Percentiles rank a stretch among this genome's conserved stretches.
These are phyloP conservation scores for Straminergon stramineum DNA, from an alignment of 225 moss, liverwort and hornwort genomes.

Conservation along the genomic window DNA sequence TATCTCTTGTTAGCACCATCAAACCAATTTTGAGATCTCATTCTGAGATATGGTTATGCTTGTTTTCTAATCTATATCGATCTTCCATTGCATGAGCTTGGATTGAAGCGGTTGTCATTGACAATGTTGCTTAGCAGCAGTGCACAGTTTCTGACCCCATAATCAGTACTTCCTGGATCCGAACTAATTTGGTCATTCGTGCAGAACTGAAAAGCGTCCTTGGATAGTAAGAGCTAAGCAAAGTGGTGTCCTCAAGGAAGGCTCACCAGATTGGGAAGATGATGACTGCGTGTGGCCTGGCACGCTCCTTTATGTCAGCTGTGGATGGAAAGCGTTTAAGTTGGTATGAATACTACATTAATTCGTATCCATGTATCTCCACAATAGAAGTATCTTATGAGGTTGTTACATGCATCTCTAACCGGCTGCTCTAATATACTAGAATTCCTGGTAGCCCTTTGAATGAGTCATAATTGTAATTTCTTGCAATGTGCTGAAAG, in stretches of 20 bases:
- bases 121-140: neutral
- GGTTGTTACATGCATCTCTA: neutral
- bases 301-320: constrained; percentile 88
- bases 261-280: constrained; percentile 35
- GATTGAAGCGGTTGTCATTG: neutral
- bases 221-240: constrained; percentile 82
- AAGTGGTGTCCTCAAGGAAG: constrained; percentile 50
- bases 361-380: neutral
- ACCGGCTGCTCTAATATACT: neutral
- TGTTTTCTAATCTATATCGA: neutral
- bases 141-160: neutral
- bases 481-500: neutral
- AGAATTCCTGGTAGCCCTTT: neutral
- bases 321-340: constrained; percentile 97
- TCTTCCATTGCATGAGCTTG: neutral
- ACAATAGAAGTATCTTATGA: neutral
- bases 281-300: constrained; percentile 61
- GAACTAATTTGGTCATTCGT: neutral
- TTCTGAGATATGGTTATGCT: neutral
- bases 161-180: neutral
- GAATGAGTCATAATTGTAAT: neutral
- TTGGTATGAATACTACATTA: constrained; percentile 23
- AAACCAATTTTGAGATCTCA: neutral
- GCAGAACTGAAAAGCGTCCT: constrained; percentile 86
- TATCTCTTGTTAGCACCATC: neutral